Evolutionary conservation across 1,284 basidiomycete genomes (phyloP), one percentile per base, ranked within the genome.

Genomic region (Heterobasidion irregulare): DNA sequence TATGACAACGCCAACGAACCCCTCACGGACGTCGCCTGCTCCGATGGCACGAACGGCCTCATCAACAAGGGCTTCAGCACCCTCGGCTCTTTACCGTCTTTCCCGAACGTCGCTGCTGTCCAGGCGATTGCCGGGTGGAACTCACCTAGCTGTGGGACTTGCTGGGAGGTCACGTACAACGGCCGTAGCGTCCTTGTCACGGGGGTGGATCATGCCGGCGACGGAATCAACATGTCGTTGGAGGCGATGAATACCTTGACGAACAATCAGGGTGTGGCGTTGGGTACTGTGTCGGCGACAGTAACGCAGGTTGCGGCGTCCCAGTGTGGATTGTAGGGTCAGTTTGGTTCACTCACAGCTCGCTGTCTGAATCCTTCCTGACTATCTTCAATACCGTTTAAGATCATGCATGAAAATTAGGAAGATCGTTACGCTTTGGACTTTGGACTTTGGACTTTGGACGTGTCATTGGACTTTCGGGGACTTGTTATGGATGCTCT

Each of bases 61-160:
- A 35, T 71, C 55, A 69, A 70, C 38, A 72, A 72, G 6, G 70
- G 71, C 56, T 82, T 68, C 65, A 67, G 65, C 33, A 80, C 73
- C 34, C 75, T 82, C 62, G 70, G 70, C 8, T 69, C 69, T 15
- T 68, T 83, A 47, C 76, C 77, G 33, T 65, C 55, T 35, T 83
- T 75, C 68, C 79, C 80, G n/a, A 65, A 72, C 60, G 65, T 83
- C 60, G 80, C 78, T 15, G 79, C 74, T n/a, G 72, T 70, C 8
- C 62, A 62, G 35, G 70, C 68, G 18, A 65, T 82, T 47, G 59
- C 58, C 12, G 72, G 71, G 2, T 79, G 69, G 68, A 70, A 73
- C 65, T 74, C 72, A 7, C 45, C 64, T 15, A 59, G 63, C 41
- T 79, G 77, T 63, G 77, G 77, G 50, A 70, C 74, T 38, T 81